Base-by-base conservation (phyloP, 345 rosid genomes). In the Lepidium aucheri region DNA sequence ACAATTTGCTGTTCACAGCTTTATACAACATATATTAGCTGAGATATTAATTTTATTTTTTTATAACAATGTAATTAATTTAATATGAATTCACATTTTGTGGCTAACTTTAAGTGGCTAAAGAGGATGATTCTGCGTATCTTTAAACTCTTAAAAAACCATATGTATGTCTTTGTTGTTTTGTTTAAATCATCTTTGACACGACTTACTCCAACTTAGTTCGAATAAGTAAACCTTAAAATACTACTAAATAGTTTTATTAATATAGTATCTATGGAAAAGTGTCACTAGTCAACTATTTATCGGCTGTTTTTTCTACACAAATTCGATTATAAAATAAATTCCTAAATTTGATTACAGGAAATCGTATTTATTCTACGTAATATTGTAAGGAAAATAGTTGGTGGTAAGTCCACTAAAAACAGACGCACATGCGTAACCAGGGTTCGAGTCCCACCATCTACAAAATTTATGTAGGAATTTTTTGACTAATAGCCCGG, bases 1-100 rank as follows among this genome's bases (percentile, higher is more conserved):
- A 45, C 63, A 67, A 45, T 35, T 24, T 62, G 35, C 55, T 62
- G 35, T 46, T n/a, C 28, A 67, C 63, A 67, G 72, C 45, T 55
- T 26, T 34, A n/a, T n/a, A 22, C 63, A 56, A 38, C 47, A 56
- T 15, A 56, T 45, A 36, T 45, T 66, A 22, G 63, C 54, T 44
- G 36, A 24, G 8, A 63, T 63, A 32, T 13, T 41, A 8, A 36
- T 36, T 13, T 47, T 0, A 7, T 40, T n/a, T 40, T 20, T 15
- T 30, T 0, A 16, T 26, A 41, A 28, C 26, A 1, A 38, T 20
- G 4, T 13, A 1, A 51, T 7, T 2, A 4, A 14, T 1, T 44
- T 44, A 3, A 14, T 55, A 6, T 30, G 2, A 61, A 5, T 34
- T 13, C 20, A 47, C 11, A 4, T 9, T 46, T 33, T 7, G 43